Evolutionary conservation across 495 filamentous ascomycete species (phyloP).

Genomic region (Trichoderma orchidacearum): DNA sequence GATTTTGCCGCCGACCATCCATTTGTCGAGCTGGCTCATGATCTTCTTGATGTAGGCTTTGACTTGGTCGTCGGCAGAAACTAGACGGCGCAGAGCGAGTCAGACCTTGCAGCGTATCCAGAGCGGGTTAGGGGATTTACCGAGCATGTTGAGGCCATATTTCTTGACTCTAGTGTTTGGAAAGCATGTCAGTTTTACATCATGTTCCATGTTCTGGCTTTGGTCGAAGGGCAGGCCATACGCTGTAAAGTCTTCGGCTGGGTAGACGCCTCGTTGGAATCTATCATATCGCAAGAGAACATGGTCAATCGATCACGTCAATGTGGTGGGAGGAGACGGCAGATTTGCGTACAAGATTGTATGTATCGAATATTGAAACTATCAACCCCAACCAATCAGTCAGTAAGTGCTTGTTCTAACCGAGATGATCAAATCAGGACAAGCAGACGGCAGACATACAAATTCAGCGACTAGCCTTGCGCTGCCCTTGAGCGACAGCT

Average conservation of each 20-base stretch:
- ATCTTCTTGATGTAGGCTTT: slow-evolving; percentile 99
- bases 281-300: slow-evolving; percentile 22
- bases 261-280: slow-evolving; percentile 94
- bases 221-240: slow-evolving; percentile 25
- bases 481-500: slow-evolving; percentile 86
- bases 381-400: background rate
- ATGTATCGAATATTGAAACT: slow-evolving; percentile 97
- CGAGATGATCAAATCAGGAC: too few relatives aligned
- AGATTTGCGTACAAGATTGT: slow-evolving; percentile 59
- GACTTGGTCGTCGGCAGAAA: slow-evolving; percentile 92
- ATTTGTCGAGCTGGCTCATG: slow-evolving; percentile 88
- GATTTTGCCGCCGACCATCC: slow-evolving; percentile 94
- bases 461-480: slow-evolving; percentile 91
- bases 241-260: slow-evolving; percentile 94
- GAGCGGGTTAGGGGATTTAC: slow-evolving; percentile 22
- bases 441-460: slow-evolving; percentile 34
- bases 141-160: slow-evolving; percentile 97
- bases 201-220: too few relatives aligned
- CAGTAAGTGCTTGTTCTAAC: background rate
- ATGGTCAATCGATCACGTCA: slow-evolving; percentile 1
- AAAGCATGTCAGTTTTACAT: background rate
- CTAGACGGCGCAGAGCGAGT: slow-evolving; percentile 19
- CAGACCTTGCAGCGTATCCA: background rate
- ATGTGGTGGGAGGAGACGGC: background rate
- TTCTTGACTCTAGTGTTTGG: slow-evolving; percentile 63